phyloP scores from a whole-genome alignment of 2,329 filamentous ascomycete species.

The Diaporthe sp. region DNA sequence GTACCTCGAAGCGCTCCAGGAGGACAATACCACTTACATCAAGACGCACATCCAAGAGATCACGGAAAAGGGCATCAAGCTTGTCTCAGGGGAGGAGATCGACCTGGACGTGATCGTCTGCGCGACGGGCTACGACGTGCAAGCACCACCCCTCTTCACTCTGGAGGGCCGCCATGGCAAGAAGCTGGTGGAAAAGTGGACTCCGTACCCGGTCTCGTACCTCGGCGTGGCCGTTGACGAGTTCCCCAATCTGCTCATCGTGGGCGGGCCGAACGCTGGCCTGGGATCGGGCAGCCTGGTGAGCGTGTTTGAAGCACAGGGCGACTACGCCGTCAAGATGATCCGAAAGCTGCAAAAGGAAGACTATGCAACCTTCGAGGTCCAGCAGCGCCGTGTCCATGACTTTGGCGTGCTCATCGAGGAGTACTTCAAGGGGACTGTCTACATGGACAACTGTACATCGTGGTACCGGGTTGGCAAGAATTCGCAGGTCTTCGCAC shows the following conservation, averaged over 20 bases:
- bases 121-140: neutral
- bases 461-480: conserved; percentile 1
- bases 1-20: neutral
- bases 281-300: neutral
- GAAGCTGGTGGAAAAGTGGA: neutral
- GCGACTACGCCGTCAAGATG: neutral
- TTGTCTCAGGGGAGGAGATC: neutral
- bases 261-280: neutral
- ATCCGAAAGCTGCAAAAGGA: neutral
- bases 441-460: neutral
- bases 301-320: neutral
- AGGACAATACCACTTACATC: neutral
- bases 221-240: neutral
- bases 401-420: neutral
- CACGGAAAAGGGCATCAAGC: neutral
- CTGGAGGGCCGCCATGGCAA: neutral
- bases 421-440: neutral
- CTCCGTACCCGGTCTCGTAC: neutral
- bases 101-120: neutral
- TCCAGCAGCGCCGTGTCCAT: neutral
- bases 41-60: neutral
- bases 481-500: neutral
- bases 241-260: neutral
- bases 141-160: neutral
- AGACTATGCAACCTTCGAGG: neutral